Evolutionary conservation across 192 early-diverging fungal species (phyloP).

Genomic region (Gonapodya prolifera): DNA sequence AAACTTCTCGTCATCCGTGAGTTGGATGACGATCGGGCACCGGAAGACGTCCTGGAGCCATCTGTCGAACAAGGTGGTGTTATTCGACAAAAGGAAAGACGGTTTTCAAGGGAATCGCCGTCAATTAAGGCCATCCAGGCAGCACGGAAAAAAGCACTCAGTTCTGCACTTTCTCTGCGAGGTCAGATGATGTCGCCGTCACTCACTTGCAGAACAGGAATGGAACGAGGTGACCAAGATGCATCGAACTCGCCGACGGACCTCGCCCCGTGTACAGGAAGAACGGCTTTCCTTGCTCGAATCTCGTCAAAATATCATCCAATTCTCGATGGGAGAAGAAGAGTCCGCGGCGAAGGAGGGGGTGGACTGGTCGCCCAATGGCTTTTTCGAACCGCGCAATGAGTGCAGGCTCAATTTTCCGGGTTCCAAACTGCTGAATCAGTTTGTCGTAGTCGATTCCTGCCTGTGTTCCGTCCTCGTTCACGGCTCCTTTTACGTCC

Average conservation of each 20-base stretch:
- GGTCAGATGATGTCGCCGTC: too few species aligned
- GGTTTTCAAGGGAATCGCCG: too few species aligned
- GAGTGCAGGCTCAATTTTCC: slow-evolving; percentile 57
- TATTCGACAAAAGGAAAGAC: background rate
- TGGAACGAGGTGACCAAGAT: slow-evolving; percentile 92
- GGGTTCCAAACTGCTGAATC: slow-evolving; percentile 78
- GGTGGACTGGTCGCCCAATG: slow-evolving; percentile 72
- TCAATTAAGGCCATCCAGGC: too few species aligned
- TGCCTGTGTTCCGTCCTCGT: slow-evolving; percentile 65
- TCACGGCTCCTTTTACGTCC: slow-evolving; percentile 79
- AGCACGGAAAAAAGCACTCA: too few species aligned
- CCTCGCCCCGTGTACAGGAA: slow-evolving; percentile 97
- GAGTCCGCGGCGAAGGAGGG: slow-evolving; percentile 72
- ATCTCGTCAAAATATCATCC: slow-evolving; percentile 66
- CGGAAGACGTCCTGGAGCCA: slow-evolving; percentile 95
- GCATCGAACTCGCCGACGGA: slow-evolving; percentile 83
- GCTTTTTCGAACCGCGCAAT: slow-evolving; percentile 69
- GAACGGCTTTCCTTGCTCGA: slow-evolving; percentile 94
- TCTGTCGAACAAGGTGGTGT: slow-evolving; percentile 18
- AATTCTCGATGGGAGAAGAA: slow-evolving; percentile 95
- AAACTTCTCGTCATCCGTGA: slow-evolving; percentile 99
- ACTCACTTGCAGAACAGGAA: slow-evolving; percentile 88
- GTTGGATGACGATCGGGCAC: slow-evolving; percentile 86
- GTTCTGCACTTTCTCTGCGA: too few species aligned
- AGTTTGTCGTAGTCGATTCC: slow-evolving; percentile 91